Evolutionary conservation across 1,284 basidiomycete species (phyloP).

Genomic region (Fomitopsis schrenkii): DNA sequence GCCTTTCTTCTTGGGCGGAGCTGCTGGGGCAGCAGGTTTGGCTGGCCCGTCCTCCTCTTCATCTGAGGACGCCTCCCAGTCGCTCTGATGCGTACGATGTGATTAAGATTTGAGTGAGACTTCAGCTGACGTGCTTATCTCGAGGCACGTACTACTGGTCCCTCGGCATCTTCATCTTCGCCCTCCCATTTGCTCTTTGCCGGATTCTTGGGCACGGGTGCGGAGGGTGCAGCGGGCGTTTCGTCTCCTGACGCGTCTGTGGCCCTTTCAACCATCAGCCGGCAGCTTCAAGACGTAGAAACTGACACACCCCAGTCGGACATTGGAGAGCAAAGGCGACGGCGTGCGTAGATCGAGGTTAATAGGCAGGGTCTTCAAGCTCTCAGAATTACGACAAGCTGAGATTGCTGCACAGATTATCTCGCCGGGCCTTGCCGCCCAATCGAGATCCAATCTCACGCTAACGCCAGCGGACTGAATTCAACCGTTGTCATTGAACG

Average conservation of each 20-base stretch:
- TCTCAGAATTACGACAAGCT: not conserved
- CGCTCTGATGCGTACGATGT: constrained; percentile 55
- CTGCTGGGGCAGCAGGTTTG: constrained; percentile 37
- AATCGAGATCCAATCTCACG: not conserved
- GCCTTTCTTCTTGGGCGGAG: constrained; percentile 85
- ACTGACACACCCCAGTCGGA: constrained; percentile 40
- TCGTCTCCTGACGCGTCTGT: constrained; percentile 51
- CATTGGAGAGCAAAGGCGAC: constrained; percentile 22
- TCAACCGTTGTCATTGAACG: too few species aligned
- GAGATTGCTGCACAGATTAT: not conserved
- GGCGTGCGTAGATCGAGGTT: not conserved
- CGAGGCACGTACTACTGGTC: constrained; percentile 45
- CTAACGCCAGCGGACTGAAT: not conserved
- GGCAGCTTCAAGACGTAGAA: not conserved
- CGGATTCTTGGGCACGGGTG: constrained; percentile 35
- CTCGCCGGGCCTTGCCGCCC: not conserved
- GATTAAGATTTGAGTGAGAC: not conserved
- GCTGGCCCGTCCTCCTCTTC: constrained; percentile 51
- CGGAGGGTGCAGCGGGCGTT: constrained; percentile 37
- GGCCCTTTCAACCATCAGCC: constrained; percentile 25
- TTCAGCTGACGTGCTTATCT: not conserved
- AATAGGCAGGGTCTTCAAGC: not conserved
- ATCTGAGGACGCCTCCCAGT: constrained; percentile 91
- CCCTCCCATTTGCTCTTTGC: constrained; percentile 76
- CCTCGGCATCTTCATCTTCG: constrained; percentile 80